A percentile compares a stretch with the other conserved stretches of the same genome.
phyloP scores from a whole-genome alignment of 352 stramenopile species.

The Phytophthora tubulina region DNA sequence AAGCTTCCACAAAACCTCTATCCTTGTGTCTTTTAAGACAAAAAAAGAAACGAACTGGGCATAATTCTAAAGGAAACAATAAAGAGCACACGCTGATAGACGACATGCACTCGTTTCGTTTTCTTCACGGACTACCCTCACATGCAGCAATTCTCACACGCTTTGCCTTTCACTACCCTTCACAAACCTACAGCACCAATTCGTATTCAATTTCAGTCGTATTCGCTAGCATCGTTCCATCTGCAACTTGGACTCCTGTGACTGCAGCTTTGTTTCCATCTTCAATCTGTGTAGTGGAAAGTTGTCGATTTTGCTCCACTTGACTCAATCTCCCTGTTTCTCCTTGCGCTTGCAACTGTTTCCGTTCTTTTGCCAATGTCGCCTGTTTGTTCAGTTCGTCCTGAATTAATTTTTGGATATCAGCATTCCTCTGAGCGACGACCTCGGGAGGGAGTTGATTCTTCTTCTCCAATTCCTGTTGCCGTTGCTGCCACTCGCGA shows the following conservation, averaged over 20 bases:
- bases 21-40: neutral
- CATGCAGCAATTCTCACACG: too few species aligned
- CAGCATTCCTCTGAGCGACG: slow-evolving; percentile 27
- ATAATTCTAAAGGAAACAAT: too few species aligned
- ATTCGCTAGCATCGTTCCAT: neutral
- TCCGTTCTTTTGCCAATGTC: slow-evolving; percentile 17
- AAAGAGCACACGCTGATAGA: too few species aligned
- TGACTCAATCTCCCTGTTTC: slow-evolving; percentile 1
- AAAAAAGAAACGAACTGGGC: neutral
- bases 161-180: neutral
- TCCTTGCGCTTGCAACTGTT: slow-evolving; percentile 16
- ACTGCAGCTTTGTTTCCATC: neutral
- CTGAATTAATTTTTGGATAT: slow-evolving; percentile 37
- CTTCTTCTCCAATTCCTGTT: slow-evolving; percentile 6
- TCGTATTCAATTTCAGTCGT: slow-evolving; percentile 16
- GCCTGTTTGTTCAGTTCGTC: slow-evolving; percentile 38
- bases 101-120: too few species aligned
- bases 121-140: too few species aligned
- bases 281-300: neutral
- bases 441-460: slow-evolving; percentile 8
- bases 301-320: neutral
- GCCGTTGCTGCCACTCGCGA: slow-evolving; percentile 1
- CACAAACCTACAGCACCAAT: slow-evolving; percentile 3
- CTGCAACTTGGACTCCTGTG: neutral
- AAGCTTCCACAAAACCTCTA: neutral